Evolutionary conservation across 768 basidiomycete genomes (phyloP), one percentile per base, ranked within the genome.

Genomic region (Tremella mesenterica): DNA sequence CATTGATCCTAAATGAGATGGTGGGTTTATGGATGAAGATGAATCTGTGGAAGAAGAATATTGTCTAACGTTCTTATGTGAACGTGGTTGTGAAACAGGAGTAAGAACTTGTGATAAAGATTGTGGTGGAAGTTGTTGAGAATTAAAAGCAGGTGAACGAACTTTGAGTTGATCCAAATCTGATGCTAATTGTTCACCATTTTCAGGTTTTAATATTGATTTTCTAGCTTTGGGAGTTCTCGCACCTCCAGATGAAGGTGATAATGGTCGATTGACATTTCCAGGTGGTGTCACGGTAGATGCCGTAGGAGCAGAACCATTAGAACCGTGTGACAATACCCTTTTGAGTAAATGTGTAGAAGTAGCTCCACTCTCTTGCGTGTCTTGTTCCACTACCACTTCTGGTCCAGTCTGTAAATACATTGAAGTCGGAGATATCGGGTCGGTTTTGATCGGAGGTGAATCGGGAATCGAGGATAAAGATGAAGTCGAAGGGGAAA

Each of bases 1-100:
- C 39, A 60, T 61, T 5, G 67, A 65, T 36, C 67, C 64, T 12
- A 69, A 54, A 30, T 54, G 52, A 1, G 61, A 48, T 5, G 67
- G 67, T 30, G 57, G 59, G 46, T 61, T 59, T 27, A 27, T 30
- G 9, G 52, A 44, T 9, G 56, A 56, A 21, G 41, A 49, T 20
- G 63, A 59, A 18, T 64, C 66, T 14, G 66, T 68, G 1, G 66
- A 68, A 13, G 58, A 56, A 9, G 66, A 68, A 21, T 41, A 41
- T 23, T 41, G 50, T 44, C 26, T 57, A 43, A 18, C 63, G 44
- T n/a, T 57, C 52, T 21, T 64, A 60, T 14, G 54, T 18, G 48
- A 13, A 23, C 39, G 16, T 53, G 49, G 21, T 31, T 10, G 12
- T 25, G 44, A 16, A 13, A 23, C 10, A 26, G 16, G 27, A 5